Evolutionary conservation across 371 early-diverging fungal genomes (phyloP), one percentile per base, ranked within the genome.

Genomic region (Nematocida homosporus): DNA sequence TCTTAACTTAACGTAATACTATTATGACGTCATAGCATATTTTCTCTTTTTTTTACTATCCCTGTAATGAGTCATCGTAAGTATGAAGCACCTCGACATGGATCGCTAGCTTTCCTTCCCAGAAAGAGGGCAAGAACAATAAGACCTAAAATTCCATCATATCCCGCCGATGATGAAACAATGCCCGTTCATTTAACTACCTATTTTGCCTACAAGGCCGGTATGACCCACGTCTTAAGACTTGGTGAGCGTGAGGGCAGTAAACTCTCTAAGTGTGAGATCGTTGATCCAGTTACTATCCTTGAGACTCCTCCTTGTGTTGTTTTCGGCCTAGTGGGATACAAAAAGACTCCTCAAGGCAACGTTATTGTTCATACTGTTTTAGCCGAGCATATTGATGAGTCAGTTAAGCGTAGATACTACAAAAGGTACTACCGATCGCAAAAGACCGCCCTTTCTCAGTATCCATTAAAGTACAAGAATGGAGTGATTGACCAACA

Each of bases 151-250:
- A 90, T 91, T 81, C 93, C 94, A 91, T 89, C 97, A 78, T 97
- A 92, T 90, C 96, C 96, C 85, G 90, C 90, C 88, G 99, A 98
- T 87, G 92, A 94, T 86, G 84, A 89, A 72, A 86, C 86, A 85
- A 90, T 93, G 88, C 89, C 92, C 69, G 93, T 94, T 79, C 96
- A 96, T 88, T 86, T 95, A 85, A 95, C 96, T 65, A 96, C 93
- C 82, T 97, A 94, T 90, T 86, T 96, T 84, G 95, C 90, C 80
- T 97, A 96, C 91, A 97, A 97, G 91, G 95, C 94, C 67, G 97
- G 97, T 85, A 97, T 97, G 97, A 94, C 96, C 85, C 97, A 99
- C 88, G 89, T 97, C 82, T 93, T 99, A 79, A 91, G 97, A 82
- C 94, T 94, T 85, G 86, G 56, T 55, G 56, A 77, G 42, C 65